Percentiles rank a stretch among this genome's conserved stretches.
These are phyloP conservation scores for Syncephalastrum monosporum DNA, from an alignment of 371 early-diverging fungal genomes.

Conservation along the genomic window DNA sequence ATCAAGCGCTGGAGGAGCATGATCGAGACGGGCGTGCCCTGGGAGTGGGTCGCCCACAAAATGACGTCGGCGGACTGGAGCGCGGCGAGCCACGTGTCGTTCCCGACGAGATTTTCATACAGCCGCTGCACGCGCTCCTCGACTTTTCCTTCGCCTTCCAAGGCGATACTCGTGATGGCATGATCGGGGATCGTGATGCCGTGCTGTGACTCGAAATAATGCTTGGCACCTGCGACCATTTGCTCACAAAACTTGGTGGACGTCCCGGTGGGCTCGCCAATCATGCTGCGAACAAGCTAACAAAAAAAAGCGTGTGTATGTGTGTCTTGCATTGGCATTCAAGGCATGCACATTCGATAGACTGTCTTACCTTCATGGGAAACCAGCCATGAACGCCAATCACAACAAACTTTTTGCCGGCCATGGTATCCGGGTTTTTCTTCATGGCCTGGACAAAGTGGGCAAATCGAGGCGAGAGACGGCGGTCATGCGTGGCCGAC, in stretches of 20 bases:
- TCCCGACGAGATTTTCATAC: constrained; percentile 63
- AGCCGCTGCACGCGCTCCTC: constrained; percentile 79
- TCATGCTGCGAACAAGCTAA: constrained; percentile 67
- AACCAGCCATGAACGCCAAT: constrained; percentile 94
- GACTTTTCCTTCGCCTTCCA: constrained; percentile 91
- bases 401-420: constrained; percentile 54
- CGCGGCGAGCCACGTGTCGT: constrained; percentile 53
- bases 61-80: constrained; percentile 76
- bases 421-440: constrained; percentile 17
- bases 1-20: constrained; percentile 78
- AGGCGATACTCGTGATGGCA: constrained; percentile 76
- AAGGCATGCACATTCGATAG: not conserved
- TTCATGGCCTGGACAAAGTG: constrained; percentile 36
- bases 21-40: constrained; percentile 90
- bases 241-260: constrained; percentile 84
- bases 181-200: constrained; percentile 56
- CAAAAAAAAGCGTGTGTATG: not conserved
- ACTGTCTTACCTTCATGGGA: constrained; percentile 57
- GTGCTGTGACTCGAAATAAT: constrained; percentile 60
- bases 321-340: not conserved
- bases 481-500: constrained; percentile 5
- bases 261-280: constrained; percentile 94
- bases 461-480: constrained; percentile 6
- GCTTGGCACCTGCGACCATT: constrained; percentile 68
- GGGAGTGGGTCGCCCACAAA: constrained; percentile 89